Evolutionary conservation across 2,329 filamentous ascomycete genomes (phyloP).

Genomic region (Claviceps sp.): DNA sequence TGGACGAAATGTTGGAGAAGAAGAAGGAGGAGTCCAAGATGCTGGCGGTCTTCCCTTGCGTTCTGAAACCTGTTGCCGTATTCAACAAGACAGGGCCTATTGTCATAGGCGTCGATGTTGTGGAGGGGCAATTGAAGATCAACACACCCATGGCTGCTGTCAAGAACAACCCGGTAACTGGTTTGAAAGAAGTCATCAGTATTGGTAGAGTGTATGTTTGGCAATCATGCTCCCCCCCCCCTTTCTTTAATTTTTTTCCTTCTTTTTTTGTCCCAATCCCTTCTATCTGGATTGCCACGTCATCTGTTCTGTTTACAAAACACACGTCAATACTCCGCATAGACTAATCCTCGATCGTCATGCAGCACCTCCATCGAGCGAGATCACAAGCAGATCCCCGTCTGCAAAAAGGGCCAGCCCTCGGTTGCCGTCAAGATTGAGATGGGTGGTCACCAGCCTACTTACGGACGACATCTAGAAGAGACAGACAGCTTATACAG

Average conservation of each 20-base stretch:
- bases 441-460: constrained; percentile 78
- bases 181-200: constrained; percentile 68
- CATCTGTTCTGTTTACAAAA: neutral
- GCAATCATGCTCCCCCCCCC: neutral
- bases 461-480: constrained; percentile 89
- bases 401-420: constrained; percentile 95
- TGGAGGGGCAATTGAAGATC: constrained; percentile 75
- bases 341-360: neutral
- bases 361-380: constrained; percentile 84
- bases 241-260: neutral
- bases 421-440: constrained; percentile 97
- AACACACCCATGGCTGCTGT: constrained; percentile 85
- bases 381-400: constrained; percentile 85
- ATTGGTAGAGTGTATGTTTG: constrained; percentile 82
- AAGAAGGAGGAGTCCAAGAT: constrained; percentile 96
- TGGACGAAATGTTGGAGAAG: constrained; percentile 73
- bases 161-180: constrained; percentile 66
- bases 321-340: neutral
- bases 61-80: constrained; percentile 76
- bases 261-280: too few species aligned
- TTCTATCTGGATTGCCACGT: neutral
- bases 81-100: constrained; percentile 99
- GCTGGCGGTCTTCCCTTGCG: constrained; percentile 91
- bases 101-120: constrained; percentile 85
- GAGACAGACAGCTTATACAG: constrained; percentile 83